These are phyloP conservation scores for Asterionellopsis glacialis DNA, from an alignment of 108 stramenopile genomes.

Conservation along the genomic window DNA sequence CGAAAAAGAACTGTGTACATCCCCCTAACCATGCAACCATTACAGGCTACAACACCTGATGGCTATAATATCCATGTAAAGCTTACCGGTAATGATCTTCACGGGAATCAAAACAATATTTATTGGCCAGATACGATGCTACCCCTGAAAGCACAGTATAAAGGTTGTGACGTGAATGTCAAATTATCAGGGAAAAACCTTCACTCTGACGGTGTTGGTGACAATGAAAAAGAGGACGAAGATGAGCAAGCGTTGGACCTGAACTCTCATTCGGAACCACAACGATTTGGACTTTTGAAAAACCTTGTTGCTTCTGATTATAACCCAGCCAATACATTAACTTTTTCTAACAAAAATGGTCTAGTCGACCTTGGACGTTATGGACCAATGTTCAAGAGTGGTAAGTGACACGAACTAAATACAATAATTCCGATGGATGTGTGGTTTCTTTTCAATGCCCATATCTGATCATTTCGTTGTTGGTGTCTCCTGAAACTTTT, in stretches of 20 bases:
- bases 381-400: conserved; percentile 38
- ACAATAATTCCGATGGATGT: no score
- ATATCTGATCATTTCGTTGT: neutral
- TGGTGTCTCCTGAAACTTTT: neutral
- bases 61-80: conserved; percentile 33
- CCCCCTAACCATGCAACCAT: conserved; percentile 4
- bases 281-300: conserved; percentile 15
- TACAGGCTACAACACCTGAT: conserved; percentile 15
- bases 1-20: neutral
- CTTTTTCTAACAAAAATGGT: conserved; percentile 22
- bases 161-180: neutral
- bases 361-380: conserved; percentile 61
- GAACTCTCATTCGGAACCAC: neutral
- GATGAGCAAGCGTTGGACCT: conserved; percentile 3
- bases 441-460: no score
- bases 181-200: conserved; percentile 3
- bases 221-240: conserved; percentile 5
- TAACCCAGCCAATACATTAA: conserved; percentile 5
- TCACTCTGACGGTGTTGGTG: neutral
- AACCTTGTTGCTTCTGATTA: conserved; percentile 12
- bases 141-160: neutral
- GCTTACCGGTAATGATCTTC: conserved; percentile 35
- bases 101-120: conserved; percentile 29
- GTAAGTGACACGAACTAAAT: neutral
- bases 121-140: conserved; percentile 24